phyloP scores from a whole-genome alignment of 306 rosid genomes.

The Medicago lupulina region DNA sequence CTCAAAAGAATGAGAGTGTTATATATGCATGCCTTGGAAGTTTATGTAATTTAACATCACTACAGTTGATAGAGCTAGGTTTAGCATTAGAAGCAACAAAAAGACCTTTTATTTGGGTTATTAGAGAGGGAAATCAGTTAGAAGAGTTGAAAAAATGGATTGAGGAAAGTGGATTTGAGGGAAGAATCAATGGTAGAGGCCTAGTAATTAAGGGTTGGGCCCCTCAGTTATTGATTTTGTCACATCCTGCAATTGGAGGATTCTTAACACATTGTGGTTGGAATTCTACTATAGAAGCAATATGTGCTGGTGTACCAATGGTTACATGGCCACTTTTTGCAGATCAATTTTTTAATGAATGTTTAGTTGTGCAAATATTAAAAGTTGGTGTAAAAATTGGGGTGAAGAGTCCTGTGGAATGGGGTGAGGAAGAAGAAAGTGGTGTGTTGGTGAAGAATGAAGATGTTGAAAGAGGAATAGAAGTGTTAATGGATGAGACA shows the following conservation, averaged over 20 bases:
- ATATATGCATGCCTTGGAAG: constrained; percentile 70
- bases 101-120: constrained; percentile 62
- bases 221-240: constrained; percentile 57
- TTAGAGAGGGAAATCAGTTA: constrained; percentile 38
- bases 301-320: constrained; percentile 61
- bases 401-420: constrained; percentile 1
- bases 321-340: constrained; percentile 64
- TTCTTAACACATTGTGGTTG: constrained; percentile 70
- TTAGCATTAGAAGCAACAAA: constrained; percentile 60
- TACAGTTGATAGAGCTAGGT: constrained; percentile 53
- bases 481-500: constrained; percentile 47
- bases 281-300: constrained; percentile 62
- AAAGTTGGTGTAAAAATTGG: constrained; percentile 50
- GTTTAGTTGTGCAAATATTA: constrained; percentile 36
- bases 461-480: constrained; percentile 49
- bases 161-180: constrained; percentile 47
- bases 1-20: constrained; percentile 42
- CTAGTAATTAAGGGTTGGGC: constrained; percentile 64
- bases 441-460: constrained; percentile 50
- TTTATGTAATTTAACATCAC: constrained; percentile 28
- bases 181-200: constrained; percentile 45
- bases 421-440: constrained; percentile 46
- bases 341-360: constrained; percentile 57
- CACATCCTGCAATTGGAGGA: constrained; percentile 63
- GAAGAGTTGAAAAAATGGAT: constrained; percentile 51